phyloP scores from a whole-genome alignment of 192 early-diverging fungal genomes.

The Coemansia sp. region DNA sequence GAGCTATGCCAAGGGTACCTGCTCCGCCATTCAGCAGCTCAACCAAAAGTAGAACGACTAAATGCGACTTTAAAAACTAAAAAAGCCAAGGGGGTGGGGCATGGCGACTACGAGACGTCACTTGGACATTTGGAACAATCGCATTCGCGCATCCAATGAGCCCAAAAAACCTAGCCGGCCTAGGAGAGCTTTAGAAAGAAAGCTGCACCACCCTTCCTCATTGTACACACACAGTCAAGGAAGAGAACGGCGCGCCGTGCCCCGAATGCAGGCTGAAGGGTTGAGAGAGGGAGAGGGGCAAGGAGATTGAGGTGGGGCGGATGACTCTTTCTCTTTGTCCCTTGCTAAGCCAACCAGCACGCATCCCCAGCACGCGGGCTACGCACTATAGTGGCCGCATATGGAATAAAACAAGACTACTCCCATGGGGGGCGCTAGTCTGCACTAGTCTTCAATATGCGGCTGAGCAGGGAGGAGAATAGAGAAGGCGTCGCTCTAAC shows the following conservation, averaged over 20 bases:
- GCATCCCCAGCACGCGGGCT: constrained; percentile 14
- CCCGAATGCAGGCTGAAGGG: background rate
- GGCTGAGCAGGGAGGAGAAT: constrained; percentile 1
- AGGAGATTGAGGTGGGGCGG: constrained; percentile 7
- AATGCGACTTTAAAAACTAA: background rate
- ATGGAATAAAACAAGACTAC: background rate
- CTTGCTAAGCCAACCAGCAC: constrained; percentile 4
- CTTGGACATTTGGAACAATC: constrained; percentile 1
- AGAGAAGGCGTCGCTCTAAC: background rate
- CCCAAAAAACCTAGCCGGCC: background rate
- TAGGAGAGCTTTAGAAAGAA: background rate
- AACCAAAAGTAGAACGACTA: background rate
- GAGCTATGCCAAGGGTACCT: constrained; percentile 5
- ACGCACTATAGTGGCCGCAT: constrained; percentile 5
- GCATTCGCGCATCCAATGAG: background rate
- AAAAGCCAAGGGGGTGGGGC: background rate
- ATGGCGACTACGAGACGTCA: constrained; percentile 6
- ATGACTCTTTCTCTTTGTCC: constrained; percentile 7
- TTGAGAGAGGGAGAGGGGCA: background rate
- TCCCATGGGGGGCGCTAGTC: constrained; percentile 4
- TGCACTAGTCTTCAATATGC: constrained; percentile 9
- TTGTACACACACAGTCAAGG: background rate
- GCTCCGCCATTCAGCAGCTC: constrained; percentile 1
- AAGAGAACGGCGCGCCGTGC: background rate
- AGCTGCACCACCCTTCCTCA: background rate